phyloP scores from a whole-genome alignment of 2,329 filamentous ascomycete genomes.

The Aureobasidium sp. region DNA sequence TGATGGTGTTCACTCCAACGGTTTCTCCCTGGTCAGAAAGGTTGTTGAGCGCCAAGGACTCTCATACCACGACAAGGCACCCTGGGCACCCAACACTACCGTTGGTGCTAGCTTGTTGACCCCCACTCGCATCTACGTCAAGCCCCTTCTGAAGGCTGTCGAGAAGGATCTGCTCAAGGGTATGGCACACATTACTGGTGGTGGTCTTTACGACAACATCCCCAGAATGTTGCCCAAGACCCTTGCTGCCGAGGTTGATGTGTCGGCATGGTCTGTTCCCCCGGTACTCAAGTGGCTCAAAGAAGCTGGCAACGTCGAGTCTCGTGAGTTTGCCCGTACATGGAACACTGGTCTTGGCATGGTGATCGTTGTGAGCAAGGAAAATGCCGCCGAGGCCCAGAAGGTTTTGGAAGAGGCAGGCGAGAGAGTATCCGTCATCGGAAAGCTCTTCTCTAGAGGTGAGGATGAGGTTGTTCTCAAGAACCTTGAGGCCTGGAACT shows the following conservation, averaged over 20 bases:
- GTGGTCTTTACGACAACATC: slow-evolving; percentile 87
- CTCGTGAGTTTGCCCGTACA: slow-evolving; percentile 77
- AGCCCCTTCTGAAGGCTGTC: slow-evolving; percentile 53
- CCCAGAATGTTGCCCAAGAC: slow-evolving; percentile 80
- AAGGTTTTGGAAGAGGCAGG: slow-evolving; percentile 57
- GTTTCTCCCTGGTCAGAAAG: slow-evolving; percentile 91
- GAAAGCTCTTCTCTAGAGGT: slow-evolving; percentile 56
- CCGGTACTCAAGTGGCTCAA: slow-evolving; percentile 85
- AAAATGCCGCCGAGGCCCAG: slow-evolving; percentile 55
- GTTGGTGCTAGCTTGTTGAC: slow-evolving; percentile 75
- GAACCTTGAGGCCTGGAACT: slow-evolving; percentile 16
- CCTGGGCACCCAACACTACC: slow-evolving; percentile 60
- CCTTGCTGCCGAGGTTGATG: slow-evolving; percentile 75
- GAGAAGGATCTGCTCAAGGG: slow-evolving; percentile 69
- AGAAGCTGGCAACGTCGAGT: slow-evolving; percentile 59
- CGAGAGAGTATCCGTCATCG: slow-evolving; percentile 72
- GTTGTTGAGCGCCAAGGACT: slow-evolving; percentile 73
- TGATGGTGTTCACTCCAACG: slow-evolving; percentile 88
- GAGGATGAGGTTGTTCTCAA: slow-evolving; percentile 21
- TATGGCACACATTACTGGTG: slow-evolving; percentile 93
- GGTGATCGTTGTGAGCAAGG: slow-evolving; percentile 71
- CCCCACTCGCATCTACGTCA: slow-evolving; percentile 91
- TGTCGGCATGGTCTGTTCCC: slow-evolving; percentile 66
- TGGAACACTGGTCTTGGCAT: slow-evolving; percentile 96
- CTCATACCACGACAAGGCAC: slow-evolving; percentile 62